Conservation (phyloP, 1,284 basidiomycete species). For the Golubevia sp. region DNA sequence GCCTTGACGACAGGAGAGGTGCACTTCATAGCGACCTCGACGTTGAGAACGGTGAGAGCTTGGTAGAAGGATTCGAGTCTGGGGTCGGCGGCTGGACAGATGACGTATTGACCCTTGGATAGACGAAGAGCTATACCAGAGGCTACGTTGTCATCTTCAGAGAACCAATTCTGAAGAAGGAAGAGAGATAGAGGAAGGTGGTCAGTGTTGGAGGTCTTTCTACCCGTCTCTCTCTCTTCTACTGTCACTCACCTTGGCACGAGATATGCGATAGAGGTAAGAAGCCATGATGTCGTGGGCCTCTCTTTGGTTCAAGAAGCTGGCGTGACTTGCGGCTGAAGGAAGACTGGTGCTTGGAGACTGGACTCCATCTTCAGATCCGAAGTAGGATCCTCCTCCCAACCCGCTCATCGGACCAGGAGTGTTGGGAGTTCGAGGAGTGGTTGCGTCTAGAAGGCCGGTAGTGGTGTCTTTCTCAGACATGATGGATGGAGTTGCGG, state of each 20-base stretch:
- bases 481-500: not conserved
- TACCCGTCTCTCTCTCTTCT: no score
- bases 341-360: not conserved
- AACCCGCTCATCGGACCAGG: not conserved
- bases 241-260: conserved; percentile 1
- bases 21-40: conserved; percentile 78
- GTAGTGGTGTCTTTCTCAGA: not conserved
- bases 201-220: no score
- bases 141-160: conserved; percentile 2
- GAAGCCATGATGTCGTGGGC: conserved; percentile 31
- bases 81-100: conserved; percentile 16
- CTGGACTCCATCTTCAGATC: not conserved
- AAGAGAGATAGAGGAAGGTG: not conserved
- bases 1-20: conserved; percentile 80
- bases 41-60: conserved; percentile 74
- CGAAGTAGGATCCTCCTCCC: not conserved
- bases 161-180: not conserved
- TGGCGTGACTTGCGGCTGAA: not conserved
- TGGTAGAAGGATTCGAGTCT: conserved; percentile 16
- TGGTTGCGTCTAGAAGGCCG: not conserved
- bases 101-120: conserved; percentile 27
- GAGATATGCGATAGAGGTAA: conserved; percentile 20
- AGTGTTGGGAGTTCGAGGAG: not conserved
- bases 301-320: conserved; percentile 15
- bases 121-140: conserved; percentile 28